Evolutionary conservation across 345 rosid genomes (phyloP).

Genomic region (Kandelia obovata): DNA sequence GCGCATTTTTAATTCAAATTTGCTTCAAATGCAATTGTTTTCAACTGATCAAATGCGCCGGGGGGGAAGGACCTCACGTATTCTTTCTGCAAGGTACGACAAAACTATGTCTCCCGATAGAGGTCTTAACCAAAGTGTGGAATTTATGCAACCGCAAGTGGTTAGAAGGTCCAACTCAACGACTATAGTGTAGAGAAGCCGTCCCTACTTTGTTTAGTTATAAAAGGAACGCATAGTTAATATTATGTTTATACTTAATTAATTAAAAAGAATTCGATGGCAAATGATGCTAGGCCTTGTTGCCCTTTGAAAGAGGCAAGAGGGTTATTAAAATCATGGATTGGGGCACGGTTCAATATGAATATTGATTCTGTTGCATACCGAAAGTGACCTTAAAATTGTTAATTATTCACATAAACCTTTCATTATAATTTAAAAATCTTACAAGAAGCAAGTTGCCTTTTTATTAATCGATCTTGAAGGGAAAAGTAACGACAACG

Average conservation of each 20-base stretch:
- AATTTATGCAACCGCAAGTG: not conserved
- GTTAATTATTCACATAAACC: not conserved
- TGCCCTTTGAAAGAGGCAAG: not conserved
- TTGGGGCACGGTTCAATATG: too few species aligned
- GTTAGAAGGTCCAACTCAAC: not conserved
- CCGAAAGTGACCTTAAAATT: not conserved
- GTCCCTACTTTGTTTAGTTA: not conserved
- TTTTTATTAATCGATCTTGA: not conserved
- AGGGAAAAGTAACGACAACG: not conserved
- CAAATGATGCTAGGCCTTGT: not conserved
- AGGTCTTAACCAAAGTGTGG: constrained; percentile 3
- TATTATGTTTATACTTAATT: too few species aligned
- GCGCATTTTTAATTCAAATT: too few species aligned
- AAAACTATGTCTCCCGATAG: not conserved
- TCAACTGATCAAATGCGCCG: too few species aligned
- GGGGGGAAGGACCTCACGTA: too few species aligned
- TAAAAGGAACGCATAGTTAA: not conserved
- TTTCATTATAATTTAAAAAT: not conserved
- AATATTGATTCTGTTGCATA: too few species aligned
- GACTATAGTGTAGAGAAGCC: not conserved
- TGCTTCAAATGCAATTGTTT: too few species aligned
- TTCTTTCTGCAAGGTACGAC: too few species aligned
- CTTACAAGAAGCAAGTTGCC: not conserved
- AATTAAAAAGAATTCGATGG: not conserved
- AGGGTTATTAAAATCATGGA: not conserved